Conservation (phyloP, 2,329 filamentous ascomycete species). For the Cyphellophora attinorum region DNA sequence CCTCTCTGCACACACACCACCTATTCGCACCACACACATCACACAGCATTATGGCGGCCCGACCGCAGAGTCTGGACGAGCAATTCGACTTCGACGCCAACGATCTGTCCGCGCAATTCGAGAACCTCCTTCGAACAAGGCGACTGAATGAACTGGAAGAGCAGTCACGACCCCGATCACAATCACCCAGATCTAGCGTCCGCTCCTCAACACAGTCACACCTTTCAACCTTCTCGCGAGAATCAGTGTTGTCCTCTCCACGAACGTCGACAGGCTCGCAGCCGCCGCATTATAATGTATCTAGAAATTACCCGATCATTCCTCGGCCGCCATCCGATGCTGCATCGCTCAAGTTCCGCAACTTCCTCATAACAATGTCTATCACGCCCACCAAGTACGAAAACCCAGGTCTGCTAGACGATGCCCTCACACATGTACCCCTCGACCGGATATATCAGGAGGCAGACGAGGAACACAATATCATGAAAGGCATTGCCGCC, state of each 20-base stretch:
- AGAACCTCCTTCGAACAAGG: constrained; percentile 76
- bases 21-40: too few species aligned
- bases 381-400: constrained; percentile 89
- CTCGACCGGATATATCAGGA: constrained; percentile 86
- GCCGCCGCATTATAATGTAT: constrained; percentile 49
- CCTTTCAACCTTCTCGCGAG: constrained; percentile 14
- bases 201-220: constrained; percentile 6
- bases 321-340: constrained; percentile 68
- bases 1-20: too few species aligned
- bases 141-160: constrained; percentile 74
- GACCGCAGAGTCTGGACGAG: constrained; percentile 18
- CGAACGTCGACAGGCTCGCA: constrained; percentile 27
- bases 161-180: constrained; percentile 41
- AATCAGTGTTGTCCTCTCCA: constrained; percentile 19
- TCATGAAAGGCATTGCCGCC: constrained; percentile 76
- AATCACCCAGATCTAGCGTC: constrained; percentile 14
- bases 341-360: constrained; percentile 65
- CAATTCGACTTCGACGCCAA: constrained; percentile 57
- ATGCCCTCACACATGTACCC: constrained; percentile 77
- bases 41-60: too few species aligned
- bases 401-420: constrained; percentile 87
- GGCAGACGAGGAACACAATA: constrained; percentile 85
- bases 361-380: constrained; percentile 74
- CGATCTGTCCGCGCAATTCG: constrained; percentile 74
- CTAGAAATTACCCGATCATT: constrained; percentile 56